Evolutionary conservation across 192 early-diverging fungal genomes (phyloP).

Genomic region (Linderina pennispora): DNA sequence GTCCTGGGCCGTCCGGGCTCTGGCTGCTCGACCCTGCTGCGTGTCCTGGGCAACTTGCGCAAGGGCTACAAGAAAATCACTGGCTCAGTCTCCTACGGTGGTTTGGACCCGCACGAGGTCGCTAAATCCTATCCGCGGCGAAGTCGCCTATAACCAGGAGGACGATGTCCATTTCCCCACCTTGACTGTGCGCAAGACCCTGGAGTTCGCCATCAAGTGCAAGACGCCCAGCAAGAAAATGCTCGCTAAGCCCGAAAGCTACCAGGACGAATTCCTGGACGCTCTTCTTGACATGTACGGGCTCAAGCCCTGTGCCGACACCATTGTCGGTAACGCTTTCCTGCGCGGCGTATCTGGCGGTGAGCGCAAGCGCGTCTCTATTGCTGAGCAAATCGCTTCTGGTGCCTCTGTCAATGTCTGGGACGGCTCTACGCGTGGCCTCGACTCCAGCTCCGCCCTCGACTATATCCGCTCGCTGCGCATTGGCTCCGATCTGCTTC

Average conservation of each 20-base stretch:
- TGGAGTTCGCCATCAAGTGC: constrained; percentile 70
- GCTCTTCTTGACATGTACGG: constrained; percentile 51
- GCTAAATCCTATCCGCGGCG: constrained; percentile 58
- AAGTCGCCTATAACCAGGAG: constrained; percentile 77
- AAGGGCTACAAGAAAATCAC: constrained; percentile 51
- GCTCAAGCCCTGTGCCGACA: constrained; percentile 43
- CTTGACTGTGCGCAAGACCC: constrained; percentile 72
- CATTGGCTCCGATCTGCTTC: constrained; percentile 62
- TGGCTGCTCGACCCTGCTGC: constrained; percentile 60
- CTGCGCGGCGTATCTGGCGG: constrained; percentile 76
- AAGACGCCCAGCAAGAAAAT: constrained; percentile 63
- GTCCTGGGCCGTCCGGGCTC: constrained; percentile 66
- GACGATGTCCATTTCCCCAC: constrained; percentile 75
- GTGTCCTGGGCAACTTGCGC: constrained; percentile 57
- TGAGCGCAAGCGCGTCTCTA: constrained; percentile 72
- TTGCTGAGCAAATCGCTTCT: constrained; percentile 69
- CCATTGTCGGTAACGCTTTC: constrained; percentile 64
- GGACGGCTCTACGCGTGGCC: constrained; percentile 68
- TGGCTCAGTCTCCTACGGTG: constrained; percentile 60
- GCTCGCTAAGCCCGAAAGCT: constrained; percentile 58
- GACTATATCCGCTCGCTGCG: constrained; percentile 73
- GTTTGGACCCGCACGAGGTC: constrained; percentile 56
- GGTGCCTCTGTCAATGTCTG: constrained; percentile 56
- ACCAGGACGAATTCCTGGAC: constrained; percentile 49
- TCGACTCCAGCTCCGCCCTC: constrained; percentile 76